Evolutionary conservation across 2,329 filamentous ascomycete genomes (phyloP).

Genomic region (Trichoderma sp.): DNA sequence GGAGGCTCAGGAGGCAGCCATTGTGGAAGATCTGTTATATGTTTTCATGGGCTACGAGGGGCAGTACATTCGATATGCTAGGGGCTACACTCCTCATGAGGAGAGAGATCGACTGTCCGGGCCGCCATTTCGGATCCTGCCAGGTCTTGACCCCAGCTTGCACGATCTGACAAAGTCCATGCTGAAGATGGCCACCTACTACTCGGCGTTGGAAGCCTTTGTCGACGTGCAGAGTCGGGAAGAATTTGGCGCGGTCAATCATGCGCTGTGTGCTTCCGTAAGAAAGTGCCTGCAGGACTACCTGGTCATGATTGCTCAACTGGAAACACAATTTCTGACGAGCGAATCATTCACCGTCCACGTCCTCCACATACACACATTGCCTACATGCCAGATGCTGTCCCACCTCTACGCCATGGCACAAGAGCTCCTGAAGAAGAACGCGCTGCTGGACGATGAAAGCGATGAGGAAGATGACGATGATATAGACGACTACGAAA

Average conservation of each 20-base stretch:
- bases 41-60: conserved; percentile 98
- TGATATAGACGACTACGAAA: conserved; percentile 81
- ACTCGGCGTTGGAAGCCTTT: conserved; percentile 87
- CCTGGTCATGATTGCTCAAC: conserved; percentile 84
- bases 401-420: conserved; percentile 85
- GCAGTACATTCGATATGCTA: conserved; percentile 89
- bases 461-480: conserved; percentile 69
- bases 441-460: conserved; percentile 82
- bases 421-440: conserved; percentile 83
- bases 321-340: conserved; percentile 90
- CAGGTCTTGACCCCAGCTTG: conserved; percentile 86
- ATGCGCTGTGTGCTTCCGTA: conserved; percentile 93
- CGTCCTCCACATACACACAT: conserved; percentile 86
- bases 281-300: conserved; percentile 92
- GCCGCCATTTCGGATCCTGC: conserved; percentile 75
- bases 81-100: conserved; percentile 77
- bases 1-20: conserved; percentile 80
- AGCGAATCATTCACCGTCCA: conserved; percentile 90
- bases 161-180: conserved; percentile 85
- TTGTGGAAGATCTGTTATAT: conserved; percentile 88
- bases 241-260: conserved; percentile 92
- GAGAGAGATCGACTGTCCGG: conserved; percentile 87
- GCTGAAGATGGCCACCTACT: conserved; percentile 92
- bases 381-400: conserved; percentile 89
- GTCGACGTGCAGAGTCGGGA: conserved; percentile 92